Base-by-base conservation (phyloP, 1,139 yeast species). In the Nadsonia starkeyi-henricii region DNA sequence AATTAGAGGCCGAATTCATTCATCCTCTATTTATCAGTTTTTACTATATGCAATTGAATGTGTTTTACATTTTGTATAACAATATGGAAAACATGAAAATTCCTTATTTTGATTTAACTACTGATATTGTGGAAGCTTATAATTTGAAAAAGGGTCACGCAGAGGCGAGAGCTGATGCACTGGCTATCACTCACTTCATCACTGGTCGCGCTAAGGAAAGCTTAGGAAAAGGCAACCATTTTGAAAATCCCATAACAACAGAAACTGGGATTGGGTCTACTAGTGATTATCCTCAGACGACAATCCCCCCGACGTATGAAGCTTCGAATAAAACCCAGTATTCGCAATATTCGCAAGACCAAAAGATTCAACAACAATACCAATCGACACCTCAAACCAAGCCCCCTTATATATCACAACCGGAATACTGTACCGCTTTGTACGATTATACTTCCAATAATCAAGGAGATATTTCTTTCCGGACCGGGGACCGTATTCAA, bases 41-140 rank as follows among this genome's bases (percentile, higher is more conserved):
- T 65, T 91, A 91, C 70, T 91, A 81, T 73, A 91, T 91, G 97
- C 98, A 91, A 70, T 76, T 91, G 69, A 91, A 89, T 70, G 86
- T 91, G 52, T 91, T 86, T 68, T 91, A 91, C 72, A 88, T 96
- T 0, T 71, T 91, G 54, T 88, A 85, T 70, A 82, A 75, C 61
- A 76, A 85, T 58, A 85, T 91, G 86, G 95, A 89, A 66, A 95
- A 86, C 64, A 79, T 89, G 82, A 88, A 91, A 70, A 91, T 91
- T 55, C 96, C 96, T 15, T 89, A 91, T 68, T 91, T 91, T 67
- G 95, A 91, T 63, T 71, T 91, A 62, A 71, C 75, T 47, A 33
- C 17, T 9, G 97, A 88, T 62, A 84, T 91, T 56, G 73, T 83
- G 48, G 91, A 85, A 62, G 81, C 89, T 1, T 91, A 83, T 66